Conservation (phyloP, 1,284 basidiomycete genomes). For the Malassezia sympodialis region DNA sequence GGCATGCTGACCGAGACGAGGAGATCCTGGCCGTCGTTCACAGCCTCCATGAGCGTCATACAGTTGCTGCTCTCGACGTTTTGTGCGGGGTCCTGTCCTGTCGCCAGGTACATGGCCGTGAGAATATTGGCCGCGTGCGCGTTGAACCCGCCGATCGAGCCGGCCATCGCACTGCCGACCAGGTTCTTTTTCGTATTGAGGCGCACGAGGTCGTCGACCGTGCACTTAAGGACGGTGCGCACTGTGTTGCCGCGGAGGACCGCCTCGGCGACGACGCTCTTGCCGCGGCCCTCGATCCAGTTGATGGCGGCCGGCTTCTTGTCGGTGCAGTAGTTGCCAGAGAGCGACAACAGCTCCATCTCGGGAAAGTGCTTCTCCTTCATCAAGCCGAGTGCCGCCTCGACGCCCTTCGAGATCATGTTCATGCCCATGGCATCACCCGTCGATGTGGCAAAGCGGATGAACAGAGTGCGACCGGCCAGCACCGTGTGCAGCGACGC, state of each 20-base stretch:
- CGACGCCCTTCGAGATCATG: slow-evolving; percentile 61
- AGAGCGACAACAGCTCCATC: slow-evolving; percentile 85
- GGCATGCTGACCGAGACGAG: slow-evolving; percentile 52
- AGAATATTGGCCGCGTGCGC: slow-evolving; percentile 97
- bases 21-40: slow-evolving; percentile 79
- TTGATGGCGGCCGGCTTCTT: slow-evolving; percentile 99
- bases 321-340: slow-evolving; percentile 98
- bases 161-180: slow-evolving; percentile 94
- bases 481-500: slow-evolving; percentile 42
- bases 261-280: slow-evolving; percentile 93
- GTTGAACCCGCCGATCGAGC: slow-evolving; percentile 92
- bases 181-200: slow-evolving; percentile 97
- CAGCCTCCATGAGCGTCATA: slow-evolving; percentile 95
- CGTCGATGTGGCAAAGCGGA: slow-evolving; percentile 88
- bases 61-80: slow-evolving; percentile 98
- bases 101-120: slow-evolving; percentile 85
- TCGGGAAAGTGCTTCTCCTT: slow-evolving; percentile 69
- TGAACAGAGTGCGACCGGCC: slow-evolving; percentile 62
- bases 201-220: slow-evolving; percentile 77
- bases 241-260: slow-evolving; percentile 81
- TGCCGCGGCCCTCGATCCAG: slow-evolving; percentile 98
- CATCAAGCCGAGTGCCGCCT: slow-evolving; percentile 79
- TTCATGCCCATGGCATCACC: slow-evolving; percentile 99
- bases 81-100: slow-evolving; percentile 97
- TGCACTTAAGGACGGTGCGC: slow-evolving; percentile 86